Evolutionary conservation across 73 alveolate species (phyloP), one percentile per base, ranked within the genome.

Genomic region (Effrenium voratum): DNA sequence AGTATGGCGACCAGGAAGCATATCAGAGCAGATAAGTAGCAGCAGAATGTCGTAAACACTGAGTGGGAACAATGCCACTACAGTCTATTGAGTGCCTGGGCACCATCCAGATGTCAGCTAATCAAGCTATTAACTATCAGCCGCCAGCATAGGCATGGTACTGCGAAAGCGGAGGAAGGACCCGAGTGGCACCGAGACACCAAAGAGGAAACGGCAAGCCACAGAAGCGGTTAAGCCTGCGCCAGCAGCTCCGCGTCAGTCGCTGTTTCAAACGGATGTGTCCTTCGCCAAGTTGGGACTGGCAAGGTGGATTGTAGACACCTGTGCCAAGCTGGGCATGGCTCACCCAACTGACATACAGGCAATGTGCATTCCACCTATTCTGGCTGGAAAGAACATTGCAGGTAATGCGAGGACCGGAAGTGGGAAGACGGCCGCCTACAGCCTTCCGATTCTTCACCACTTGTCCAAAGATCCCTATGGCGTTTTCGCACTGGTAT

Each of bases 351-450:
- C 99, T 1, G 99, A 99, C 50, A 99, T 99, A 52, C 99, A 99
- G 97, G 99, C 99, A 76, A 99, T 99, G 99, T 99, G 99, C 38
- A 93, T 93, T 40, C 99, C 99, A 0, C 88, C 49, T 0, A 79
- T 93, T 15, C 92, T 93, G 60, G 72, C 92, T 3, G 99, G 99
- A 12, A 93, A 66, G 63, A 80, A 93, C 43, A 40, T 93, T 3
- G 93, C 93, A 41, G 99, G 99, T 24, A 93, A 77, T 99, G 99
- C 99, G 43, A 99, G 99, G 63, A 99, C 99, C 36, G 99, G 99
- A 73, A 99, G 99, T 82, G 99, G 99, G 30, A 99, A 99, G 99
- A 99, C 99, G 16, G 99, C 99, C 13, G 99, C 99, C 55, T 99
- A 99, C 99, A 93, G 99, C 80, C 99, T 99, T 46, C 99, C 99